Base-by-base conservation (phyloP, 1,139 yeast genomes). In the Pichia sp. region DNA sequence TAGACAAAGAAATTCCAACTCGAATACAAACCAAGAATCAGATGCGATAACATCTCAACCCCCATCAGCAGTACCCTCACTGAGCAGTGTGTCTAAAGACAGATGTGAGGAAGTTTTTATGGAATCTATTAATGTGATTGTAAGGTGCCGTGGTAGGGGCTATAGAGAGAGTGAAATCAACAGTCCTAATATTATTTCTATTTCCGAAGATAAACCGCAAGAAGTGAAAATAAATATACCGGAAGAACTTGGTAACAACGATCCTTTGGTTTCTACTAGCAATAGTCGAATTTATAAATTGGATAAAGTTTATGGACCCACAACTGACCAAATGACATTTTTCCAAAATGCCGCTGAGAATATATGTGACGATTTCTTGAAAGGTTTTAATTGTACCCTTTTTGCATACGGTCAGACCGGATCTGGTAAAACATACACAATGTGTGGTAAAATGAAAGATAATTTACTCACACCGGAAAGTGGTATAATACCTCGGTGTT, bases 381-480 rank as follows among this genome's bases (percentile, higher is more conserved):
- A 71, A 52, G 92, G 94, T 8, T 80, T 71, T 56, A 85, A 85
- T 55, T 87, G 88, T 46, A 85, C 95, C 0, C 73, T 87, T 4
- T 73, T 86, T 55, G 95, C 95, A 0, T 86, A 86, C 60, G 95
- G 95, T 8, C 95, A 86, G 64, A 86, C 95, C 0, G 95, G 95
- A 8, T 82, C 95, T 0, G 95, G 95, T 3, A 85, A 85, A 57
- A 85, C 96, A 0, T 80, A 81, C 56, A 86, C 95, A 3, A 86
- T 87, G 95, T 77, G 87, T 55, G 95, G 95, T 29, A 80, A 78
- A 52, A 67, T 71, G 33, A 50, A 41, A 4, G 44, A 43, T 3
- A 70, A 72, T 9, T 60, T 52, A 27, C 38, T 54, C 8, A 45
- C 54, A 1, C 41, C 48, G 5, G 60, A 70, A 38, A 77, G 84